Conservation (phyloP, 2,329 filamentous ascomycete species). For the Colletotrichum incanum region DNA sequence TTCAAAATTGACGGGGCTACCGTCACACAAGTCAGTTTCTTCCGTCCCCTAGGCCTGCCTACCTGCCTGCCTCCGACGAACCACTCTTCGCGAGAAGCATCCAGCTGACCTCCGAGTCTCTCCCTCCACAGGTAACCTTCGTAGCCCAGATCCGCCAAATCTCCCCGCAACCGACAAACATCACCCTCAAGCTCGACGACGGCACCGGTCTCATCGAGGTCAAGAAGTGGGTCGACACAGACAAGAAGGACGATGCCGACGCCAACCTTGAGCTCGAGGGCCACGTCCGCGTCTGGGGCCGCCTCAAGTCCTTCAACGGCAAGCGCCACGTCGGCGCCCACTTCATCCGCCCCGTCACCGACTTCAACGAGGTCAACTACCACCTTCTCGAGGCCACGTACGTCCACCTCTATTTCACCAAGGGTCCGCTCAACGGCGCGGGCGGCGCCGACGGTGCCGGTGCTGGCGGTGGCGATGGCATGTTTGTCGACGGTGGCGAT, state of each 20-base stretch:
- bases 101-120: background rate
- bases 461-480: slow-evolving; percentile 62
- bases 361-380: slow-evolving; percentile 94
- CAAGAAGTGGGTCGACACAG: slow-evolving; percentile 86
- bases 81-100: background rate
- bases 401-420: slow-evolving; percentile 87
- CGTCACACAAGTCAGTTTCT: slow-evolving; percentile 74
- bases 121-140: slow-evolving; percentile 69
- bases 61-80: background rate
- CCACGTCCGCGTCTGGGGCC: slow-evolving; percentile 90
- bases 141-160: slow-evolving; percentile 93
- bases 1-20: slow-evolving; percentile 87
- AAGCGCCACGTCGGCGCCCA: slow-evolving; percentile 87
- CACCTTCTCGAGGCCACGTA: slow-evolving; percentile 92
- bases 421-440: slow-evolving; percentile 70
- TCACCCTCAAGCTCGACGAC: slow-evolving; percentile 94
- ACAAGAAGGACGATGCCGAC: slow-evolving; percentile 65
- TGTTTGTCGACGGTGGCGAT: slow-evolving; percentile 70
- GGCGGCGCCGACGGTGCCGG: slow-evolving; percentile 59
- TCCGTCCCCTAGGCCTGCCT: background rate
- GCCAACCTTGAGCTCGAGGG: slow-evolving; percentile 78
- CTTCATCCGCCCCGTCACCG: slow-evolving; percentile 83
- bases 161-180: slow-evolving; percentile 89
- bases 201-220: slow-evolving; percentile 94
- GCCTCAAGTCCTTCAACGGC: slow-evolving; percentile 86